These are phyloP conservation scores for Malus hybrid DNA, from an alignment of 331 rosid species.

Conservation along the genomic window DNA sequence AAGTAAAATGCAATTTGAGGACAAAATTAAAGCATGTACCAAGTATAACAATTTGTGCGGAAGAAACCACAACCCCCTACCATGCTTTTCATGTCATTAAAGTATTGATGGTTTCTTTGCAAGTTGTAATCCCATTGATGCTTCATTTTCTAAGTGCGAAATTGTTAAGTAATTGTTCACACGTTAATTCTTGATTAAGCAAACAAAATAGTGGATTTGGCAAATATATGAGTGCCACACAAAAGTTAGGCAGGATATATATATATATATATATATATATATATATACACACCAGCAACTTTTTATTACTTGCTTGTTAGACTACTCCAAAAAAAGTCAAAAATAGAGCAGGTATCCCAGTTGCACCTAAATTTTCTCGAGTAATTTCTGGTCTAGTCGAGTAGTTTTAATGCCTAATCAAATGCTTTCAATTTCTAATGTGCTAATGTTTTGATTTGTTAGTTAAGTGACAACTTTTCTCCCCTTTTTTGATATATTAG, in stretches of 20 bases:
- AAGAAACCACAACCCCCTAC: slow-evolving; percentile 25
- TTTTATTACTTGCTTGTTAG: too few relatives aligned
- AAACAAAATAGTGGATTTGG: not conserved
- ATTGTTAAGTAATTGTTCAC: not conserved
- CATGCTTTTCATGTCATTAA: not conserved
- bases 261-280: too few relatives aligned
- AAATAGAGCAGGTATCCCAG: too few relatives aligned
- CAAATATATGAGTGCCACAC: not conserved
- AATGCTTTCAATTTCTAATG: too few relatives aligned
- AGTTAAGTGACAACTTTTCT: too few relatives aligned
- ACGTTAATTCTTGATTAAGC: not conserved
- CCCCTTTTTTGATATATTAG: too few relatives aligned
- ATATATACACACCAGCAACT: too few relatives aligned
- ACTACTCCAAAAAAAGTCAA: too few relatives aligned
- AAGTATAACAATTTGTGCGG: slow-evolving; percentile 14
- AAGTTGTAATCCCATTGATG: slow-evolving; percentile 36
- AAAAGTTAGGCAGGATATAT: not conserved
- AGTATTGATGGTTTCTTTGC: slow-evolving; percentile 3
- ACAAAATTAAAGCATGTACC: not conserved
- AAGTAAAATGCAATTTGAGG: not conserved
- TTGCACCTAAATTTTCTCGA: not conserved
- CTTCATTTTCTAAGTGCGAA: not conserved
- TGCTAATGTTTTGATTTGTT: too few relatives aligned
- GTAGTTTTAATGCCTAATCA: too few relatives aligned
- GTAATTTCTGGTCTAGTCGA: too few relatives aligned